phyloP scores from a whole-genome alignment of 495 filamentous ascomycete species.

The Trichoderma gamsii region DNA sequence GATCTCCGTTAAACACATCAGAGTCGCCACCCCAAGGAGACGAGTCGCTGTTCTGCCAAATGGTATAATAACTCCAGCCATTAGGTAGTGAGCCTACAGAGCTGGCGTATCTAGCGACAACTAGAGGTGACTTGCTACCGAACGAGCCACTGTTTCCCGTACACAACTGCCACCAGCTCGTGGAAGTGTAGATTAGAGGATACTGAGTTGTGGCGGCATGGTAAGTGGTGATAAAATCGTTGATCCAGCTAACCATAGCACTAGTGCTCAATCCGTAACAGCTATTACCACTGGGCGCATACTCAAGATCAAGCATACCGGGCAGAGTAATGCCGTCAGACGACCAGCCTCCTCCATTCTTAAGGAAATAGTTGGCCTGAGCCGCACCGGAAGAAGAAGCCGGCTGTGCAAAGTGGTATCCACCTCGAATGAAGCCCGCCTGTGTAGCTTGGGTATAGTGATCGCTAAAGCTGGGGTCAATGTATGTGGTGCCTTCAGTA shows the following conservation, averaged over 20 bases:
- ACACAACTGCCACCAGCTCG: slow-evolving; percentile 57
- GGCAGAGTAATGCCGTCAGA: slow-evolving; percentile 57
- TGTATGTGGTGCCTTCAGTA: slow-evolving; percentile 54
- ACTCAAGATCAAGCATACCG: slow-evolving; percentile 63
- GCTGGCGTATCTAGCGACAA: slow-evolving; percentile 50
- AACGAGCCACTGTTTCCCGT: slow-evolving; percentile 54
- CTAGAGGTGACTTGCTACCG: slow-evolving; percentile 45
- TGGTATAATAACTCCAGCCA: slow-evolving; percentile 53
- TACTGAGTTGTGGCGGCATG: slow-evolving; percentile 44
- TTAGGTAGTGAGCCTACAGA: slow-evolving; percentile 48
- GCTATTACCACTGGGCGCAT: slow-evolving; percentile 35
- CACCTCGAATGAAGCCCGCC: slow-evolving; percentile 55
- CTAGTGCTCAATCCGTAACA: slow-evolving; percentile 49
- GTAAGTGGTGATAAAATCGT: slow-evolving; percentile 54
- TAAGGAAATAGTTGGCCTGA: slow-evolving; percentile 55
- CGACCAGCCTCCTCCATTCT: slow-evolving; percentile 58
- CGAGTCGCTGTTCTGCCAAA: slow-evolving; percentile 52
- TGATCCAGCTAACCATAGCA: slow-evolving; percentile 57
- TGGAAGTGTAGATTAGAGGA: slow-evolving; percentile 56
- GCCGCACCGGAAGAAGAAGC: slow-evolving; percentile 41
- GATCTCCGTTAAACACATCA: slow-evolving; percentile 46
- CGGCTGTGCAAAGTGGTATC: slow-evolving; percentile 59
- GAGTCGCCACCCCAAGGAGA: slow-evolving; percentile 48
- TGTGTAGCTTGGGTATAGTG: slow-evolving; percentile 51
- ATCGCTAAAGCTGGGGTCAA: slow-evolving; percentile 44